Base-by-base conservation (phyloP, 768 basidiomycete species). In the Boletus edulis region DNA sequence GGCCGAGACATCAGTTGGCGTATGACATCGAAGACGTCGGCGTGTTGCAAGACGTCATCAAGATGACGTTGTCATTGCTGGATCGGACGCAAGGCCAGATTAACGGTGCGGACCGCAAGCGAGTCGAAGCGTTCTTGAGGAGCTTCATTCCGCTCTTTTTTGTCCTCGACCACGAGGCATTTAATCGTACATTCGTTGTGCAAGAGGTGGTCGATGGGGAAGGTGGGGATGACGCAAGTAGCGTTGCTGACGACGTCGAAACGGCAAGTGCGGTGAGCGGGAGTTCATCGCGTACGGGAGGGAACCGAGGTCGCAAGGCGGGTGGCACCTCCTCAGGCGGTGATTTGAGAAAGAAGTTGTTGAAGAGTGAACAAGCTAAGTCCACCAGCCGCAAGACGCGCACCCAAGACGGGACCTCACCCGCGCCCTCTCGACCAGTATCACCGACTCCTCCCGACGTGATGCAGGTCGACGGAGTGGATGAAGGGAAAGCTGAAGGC, bases 11-110 rank as follows among this genome's bases (percentile, higher is more conserved):
- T 66, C 95, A 99, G 63, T 78, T 96, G 58, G 85, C 87, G 59
- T 94, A 87, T 61, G 74, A 81, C 32, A 64, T 97, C 51, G 85
- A 84, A 37, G 90, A 96, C 68, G 75, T 82, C 12, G 76, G 78
- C 17, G 88, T 94, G 11, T 68, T 98, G 53, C 91, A 92, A 67
- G 97, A 99, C 65, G 80, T 84, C 22, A 70, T 96, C 68, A 95
- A 95, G 76, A 79, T 99, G 65, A 83, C 89, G 34, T 83, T 98
- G 64, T 91, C 91, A 3, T 91, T 92, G 72, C 76, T 99, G 62
- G 96, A 98, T 67, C 87, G 96, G 38, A 89, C 89, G 17, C 86
- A 86, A 56, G 86, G 81, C 9, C 87, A 88, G 69, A 81, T 92
- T 50, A 79, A 80, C 29, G 77, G 79, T 14, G 75, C 78, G 10